Evolutionary conservation across 805 yeast genomes (phyloP).

Genomic region (Candida corydali): DNA sequence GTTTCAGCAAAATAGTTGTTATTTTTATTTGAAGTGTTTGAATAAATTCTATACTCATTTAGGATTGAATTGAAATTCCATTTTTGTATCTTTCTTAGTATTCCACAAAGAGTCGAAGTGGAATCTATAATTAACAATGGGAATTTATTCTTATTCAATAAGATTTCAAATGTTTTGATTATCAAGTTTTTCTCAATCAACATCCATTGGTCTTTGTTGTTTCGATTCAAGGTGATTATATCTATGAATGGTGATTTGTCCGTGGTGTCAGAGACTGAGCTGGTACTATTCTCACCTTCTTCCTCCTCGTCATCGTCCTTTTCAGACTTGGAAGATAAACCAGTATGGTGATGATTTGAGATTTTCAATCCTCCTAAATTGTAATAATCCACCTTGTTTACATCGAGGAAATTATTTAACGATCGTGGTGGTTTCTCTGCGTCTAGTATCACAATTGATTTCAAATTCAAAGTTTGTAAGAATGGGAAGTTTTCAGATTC

Average conservation of each 20-base stretch:
- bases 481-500: conserved; percentile 77
- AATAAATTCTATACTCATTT: conserved; percentile 75
- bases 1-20: conserved; percentile 73
- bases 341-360: conserved; percentile 30
- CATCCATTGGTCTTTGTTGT: conserved; percentile 65
- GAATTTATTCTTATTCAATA: conserved; percentile 60
- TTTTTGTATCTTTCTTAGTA: conserved; percentile 75
- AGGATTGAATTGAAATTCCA: conserved; percentile 86
- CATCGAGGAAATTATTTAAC: conserved; percentile 60
- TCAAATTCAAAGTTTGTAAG: conserved; percentile 64
- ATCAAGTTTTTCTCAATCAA: conserved; percentile 63
- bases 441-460: conserved; percentile 69
- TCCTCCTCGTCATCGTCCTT: conserved; percentile 19
- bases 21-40: conserved; percentile 47
- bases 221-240: conserved; percentile 19
- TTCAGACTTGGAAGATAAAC: conserved; percentile 22
- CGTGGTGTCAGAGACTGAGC: not conserved
- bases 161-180: conserved; percentile 58
- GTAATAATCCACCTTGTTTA: conserved; percentile 49
- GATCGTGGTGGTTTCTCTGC: conserved; percentile 81
- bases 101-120: conserved; percentile 74
- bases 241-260: conserved; percentile 13
- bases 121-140: conserved; percentile 76
- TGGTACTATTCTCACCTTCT: not conserved
- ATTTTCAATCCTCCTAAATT: conserved; percentile 43